These are phyloP conservation scores for Mycena epipterygia DNA, from an alignment of 768 basidiomycete species.

Conservation along the genomic window DNA sequence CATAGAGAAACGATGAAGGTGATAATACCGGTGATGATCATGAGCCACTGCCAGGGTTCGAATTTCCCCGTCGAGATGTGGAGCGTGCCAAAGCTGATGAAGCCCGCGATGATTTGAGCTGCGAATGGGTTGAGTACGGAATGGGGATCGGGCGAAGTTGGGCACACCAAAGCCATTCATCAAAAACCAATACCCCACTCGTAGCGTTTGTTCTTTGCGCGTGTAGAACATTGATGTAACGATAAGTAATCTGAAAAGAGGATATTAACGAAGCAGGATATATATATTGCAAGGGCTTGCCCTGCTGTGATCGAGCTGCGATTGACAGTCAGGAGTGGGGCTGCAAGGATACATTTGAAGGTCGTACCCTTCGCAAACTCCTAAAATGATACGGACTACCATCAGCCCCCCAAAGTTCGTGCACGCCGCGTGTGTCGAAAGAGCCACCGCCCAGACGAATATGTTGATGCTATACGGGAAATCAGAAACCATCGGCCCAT, in stretches of 20 bases:
- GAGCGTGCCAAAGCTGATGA: slow-evolving; percentile 62
- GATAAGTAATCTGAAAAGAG: slow-evolving; percentile 56
- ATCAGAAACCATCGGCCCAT: slow-evolving; percentile 3
- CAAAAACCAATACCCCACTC: slow-evolving; percentile 72
- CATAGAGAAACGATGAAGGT: slow-evolving; percentile 35
- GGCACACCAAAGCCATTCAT: slow-evolving; percentile 78
- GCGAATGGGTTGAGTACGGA: background rate
- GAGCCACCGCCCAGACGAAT: slow-evolving; percentile 72
- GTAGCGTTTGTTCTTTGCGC: slow-evolving; percentile 62
- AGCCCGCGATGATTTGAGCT: slow-evolving; percentile 77
- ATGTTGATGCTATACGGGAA: slow-evolving; percentile 67
- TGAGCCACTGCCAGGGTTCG: slow-evolving; percentile 69
- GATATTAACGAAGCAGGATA: too few relatives aligned
- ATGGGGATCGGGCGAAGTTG: slow-evolving; percentile 21
- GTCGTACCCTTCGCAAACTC: slow-evolving; percentile 72
- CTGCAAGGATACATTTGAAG: background rate
- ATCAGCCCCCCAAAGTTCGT: slow-evolving; percentile 77
- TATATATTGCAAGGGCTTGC: slow-evolving; percentile 35
- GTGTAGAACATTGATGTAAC: slow-evolving; percentile 74
- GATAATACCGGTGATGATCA: background rate
- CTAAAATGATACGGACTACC: slow-evolving; percentile 73
- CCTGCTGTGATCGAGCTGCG: slow-evolving; percentile 71
- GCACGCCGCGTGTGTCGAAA: slow-evolving; percentile 78
- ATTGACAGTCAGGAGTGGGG: background rate
- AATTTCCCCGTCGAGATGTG: slow-evolving; percentile 60